These are phyloP conservation scores for Calonectria pteridis DNA, from an alignment of 2,329 filamentous ascomycete genomes.

Conservation along the genomic window DNA sequence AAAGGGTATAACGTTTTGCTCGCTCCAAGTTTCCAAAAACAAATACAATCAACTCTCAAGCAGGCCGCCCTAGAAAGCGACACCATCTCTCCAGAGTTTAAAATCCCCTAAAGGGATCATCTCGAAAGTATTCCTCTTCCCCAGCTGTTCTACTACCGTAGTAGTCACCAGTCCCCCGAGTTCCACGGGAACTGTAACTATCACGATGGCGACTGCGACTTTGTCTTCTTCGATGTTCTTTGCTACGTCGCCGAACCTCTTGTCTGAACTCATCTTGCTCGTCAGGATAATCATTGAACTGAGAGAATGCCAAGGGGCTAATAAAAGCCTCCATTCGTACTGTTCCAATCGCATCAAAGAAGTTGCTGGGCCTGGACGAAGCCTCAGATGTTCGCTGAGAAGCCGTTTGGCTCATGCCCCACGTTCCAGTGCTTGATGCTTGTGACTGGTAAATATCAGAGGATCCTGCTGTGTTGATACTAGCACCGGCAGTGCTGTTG, in stretches of 20 bases:
- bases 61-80: constrained; percentile 17
- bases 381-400: constrained; percentile 69
- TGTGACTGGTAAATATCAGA: constrained; percentile 72
- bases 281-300: constrained; percentile 60
- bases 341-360: constrained; percentile 91
- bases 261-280: constrained; percentile 65
- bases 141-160: constrained; percentile 61
- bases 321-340: constrained; percentile 99
- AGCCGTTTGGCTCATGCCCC: constrained; percentile 58
- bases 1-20: constrained; percentile 41
- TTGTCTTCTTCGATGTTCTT: constrained; percentile 64
- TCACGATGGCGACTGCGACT: constrained; percentile 68
- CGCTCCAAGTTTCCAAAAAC: constrained; percentile 29
- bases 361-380: constrained; percentile 68
- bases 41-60: constrained; percentile 31
- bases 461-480: constrained; percentile 68
- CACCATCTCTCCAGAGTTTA: constrained; percentile 47
- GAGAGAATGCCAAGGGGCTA: constrained; percentile 66
- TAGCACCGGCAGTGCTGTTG: constrained; percentile 70
- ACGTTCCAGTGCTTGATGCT: constrained; percentile 59
- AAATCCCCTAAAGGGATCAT: constrained; percentile 74
- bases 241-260: constrained; percentile 64
- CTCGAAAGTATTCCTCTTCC: constrained; percentile 69
- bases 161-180: constrained; percentile 61
- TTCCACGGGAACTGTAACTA: constrained; percentile 61